Evolutionary conservation across 2,329 filamentous ascomycete species (phyloP).

Genomic region (Chaetomiaceae sp.): DNA sequence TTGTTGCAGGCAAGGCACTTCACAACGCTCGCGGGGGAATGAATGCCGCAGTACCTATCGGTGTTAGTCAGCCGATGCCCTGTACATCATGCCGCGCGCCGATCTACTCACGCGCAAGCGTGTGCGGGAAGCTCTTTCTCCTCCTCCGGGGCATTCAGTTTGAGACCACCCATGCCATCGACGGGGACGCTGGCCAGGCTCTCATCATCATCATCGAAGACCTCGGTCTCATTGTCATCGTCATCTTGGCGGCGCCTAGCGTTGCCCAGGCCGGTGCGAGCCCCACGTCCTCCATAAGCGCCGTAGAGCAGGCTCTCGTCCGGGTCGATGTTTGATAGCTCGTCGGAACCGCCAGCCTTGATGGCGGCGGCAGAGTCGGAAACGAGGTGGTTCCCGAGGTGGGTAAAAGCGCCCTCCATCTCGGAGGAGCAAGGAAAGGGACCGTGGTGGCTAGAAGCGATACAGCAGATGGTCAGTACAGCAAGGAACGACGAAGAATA

Average conservation of each 20-base stretch:
- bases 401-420: conserved; percentile 86
- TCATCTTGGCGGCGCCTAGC: conserved; percentile 63
- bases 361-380: conserved; percentile 82
- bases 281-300: conserved; percentile 57
- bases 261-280: conserved; percentile 45
- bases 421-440: conserved; percentile 29
- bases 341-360: conserved; percentile 78
- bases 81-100: too few relatives aligned
- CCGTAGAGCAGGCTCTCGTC: conserved; percentile 80
- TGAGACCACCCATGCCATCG: conserved; percentile 66
- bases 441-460: conserved; percentile 23
- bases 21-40: conserved; percentile 90
- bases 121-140: conserved; percentile 89
- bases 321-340: conserved; percentile 63
- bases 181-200: conserved; percentile 75
- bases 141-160: conserved; percentile 61
- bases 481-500: too few relatives aligned
- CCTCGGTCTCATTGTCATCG: conserved; percentile 84
- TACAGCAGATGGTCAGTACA: conserved; percentile 13
- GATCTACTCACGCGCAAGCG: conserved; percentile 78
- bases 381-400: conserved; percentile 81
- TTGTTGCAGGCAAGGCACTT: conserved; percentile 95
- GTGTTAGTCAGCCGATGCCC: conserved; percentile 23
- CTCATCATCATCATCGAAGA: conserved; percentile 76
- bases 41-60: conserved; percentile 87